Percentiles rank a stretch among this genome's conserved stretches.
These are phyloP conservation scores for Colletotrichum endophyticum DNA, from an alignment of 2,329 filamentous ascomycete genomes.

Conservation along the genomic window DNA sequence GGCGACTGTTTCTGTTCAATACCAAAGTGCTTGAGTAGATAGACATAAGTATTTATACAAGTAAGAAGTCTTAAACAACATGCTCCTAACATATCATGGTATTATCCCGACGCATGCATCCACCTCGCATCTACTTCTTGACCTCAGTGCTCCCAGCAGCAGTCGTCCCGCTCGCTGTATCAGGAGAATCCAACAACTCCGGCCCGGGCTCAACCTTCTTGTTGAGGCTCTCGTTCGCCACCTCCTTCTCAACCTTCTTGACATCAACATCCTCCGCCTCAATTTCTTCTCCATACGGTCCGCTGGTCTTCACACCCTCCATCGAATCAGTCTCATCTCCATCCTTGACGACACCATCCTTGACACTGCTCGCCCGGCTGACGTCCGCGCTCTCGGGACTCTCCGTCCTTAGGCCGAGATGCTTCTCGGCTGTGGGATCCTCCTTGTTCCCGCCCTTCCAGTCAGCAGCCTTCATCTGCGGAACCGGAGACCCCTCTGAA, in stretches of 20 bases:
- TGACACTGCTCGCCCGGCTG: conserved; percentile 75
- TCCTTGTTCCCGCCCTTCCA: conserved; percentile 69
- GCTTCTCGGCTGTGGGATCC: conserved; percentile 59
- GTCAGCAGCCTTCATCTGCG: conserved; percentile 72
- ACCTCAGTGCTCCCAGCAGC: neutral
- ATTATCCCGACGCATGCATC: neutral
- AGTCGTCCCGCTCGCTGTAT: conserved; percentile 12
- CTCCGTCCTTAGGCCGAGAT: conserved; percentile 70
- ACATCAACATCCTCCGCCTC: conserved; percentile 10
- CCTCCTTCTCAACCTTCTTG: neutral
- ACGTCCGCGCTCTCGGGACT: conserved; percentile 70
- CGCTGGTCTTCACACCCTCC: conserved; percentile 39
- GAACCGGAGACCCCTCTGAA: conserved; percentile 68
- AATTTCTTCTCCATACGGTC: conserved; percentile 36
- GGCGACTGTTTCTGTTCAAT: too few relatives aligned
- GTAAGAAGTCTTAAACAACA: too few relatives aligned
- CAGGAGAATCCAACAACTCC: conserved; percentile 1
- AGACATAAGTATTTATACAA: too few relatives aligned
- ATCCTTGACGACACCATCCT: conserved; percentile 35
- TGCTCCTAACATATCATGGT: neutral
- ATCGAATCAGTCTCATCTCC: conserved; percentile 26
- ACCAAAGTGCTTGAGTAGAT: too few relatives aligned
- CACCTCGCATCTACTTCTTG: neutral
- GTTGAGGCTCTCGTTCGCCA: neutral
- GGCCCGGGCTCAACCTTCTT: neutral